phyloP scores from a whole-genome alignment of 768 basidiomycete genomes.

The Boletellus ananiceps region DNA sequence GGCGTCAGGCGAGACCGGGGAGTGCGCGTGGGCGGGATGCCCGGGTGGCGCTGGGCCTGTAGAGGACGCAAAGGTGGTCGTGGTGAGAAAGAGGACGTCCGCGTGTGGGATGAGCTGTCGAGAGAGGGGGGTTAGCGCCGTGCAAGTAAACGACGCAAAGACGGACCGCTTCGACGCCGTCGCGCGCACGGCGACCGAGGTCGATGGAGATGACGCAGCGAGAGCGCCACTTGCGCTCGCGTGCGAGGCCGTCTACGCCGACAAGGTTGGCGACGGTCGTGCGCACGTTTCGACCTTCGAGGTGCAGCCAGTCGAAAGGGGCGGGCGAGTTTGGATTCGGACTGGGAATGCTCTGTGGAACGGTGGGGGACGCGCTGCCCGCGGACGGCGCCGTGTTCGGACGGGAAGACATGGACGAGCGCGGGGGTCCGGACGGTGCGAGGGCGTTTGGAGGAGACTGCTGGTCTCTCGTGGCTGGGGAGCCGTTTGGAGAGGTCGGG shows the following conservation, averaged over 20 bases:
- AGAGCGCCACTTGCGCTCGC: conserved; percentile 78
- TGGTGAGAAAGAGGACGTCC: conserved; percentile 68
- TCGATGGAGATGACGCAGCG: conserved; percentile 82
- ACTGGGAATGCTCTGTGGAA: conserved; percentile 24
- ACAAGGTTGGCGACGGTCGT: conserved; percentile 75
- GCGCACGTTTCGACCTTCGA: conserved; percentile 76
- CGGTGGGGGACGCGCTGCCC: conserved; percentile 5
- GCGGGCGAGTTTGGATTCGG: conserved; percentile 57
- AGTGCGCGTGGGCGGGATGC: neutral
- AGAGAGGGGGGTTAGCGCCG: neutral
- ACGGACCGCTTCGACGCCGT: conserved; percentile 77
- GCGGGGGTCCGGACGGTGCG: conserved; percentile 25
- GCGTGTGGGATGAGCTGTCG: conserved; percentile 73
- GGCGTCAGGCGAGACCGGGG: conserved; percentile 39
- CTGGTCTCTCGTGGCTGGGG: conserved; percentile 19
- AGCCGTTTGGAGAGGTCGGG: conserved; percentile 13
- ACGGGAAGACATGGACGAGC: conserved; percentile 33
- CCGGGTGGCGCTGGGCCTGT: neutral
- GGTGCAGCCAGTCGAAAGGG: conserved; percentile 84
- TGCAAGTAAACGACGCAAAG: neutral
- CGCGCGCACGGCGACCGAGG: conserved; percentile 65
- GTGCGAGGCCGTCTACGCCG: conserved; percentile 76
- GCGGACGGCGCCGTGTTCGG: conserved; percentile 27
- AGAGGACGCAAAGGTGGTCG: conserved; percentile 24
- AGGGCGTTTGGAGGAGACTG: conserved; percentile 27